Base-by-base conservation (phyloP, 345 rosid genomes). In the Gossypium bickii region DNA sequence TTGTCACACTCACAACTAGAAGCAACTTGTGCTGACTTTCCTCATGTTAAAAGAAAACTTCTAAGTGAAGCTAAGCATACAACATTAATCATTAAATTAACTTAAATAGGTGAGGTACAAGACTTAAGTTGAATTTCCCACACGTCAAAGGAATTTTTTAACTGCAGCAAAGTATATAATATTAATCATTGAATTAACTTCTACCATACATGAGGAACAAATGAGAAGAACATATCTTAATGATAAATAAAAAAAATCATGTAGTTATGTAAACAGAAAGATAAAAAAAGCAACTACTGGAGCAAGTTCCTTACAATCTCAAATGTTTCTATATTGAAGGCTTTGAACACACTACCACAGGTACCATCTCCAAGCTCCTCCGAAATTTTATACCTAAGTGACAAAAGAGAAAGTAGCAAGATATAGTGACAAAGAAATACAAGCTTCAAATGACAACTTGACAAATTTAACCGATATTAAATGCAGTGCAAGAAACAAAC, bases 311-410 rank as follows among this genome's bases (percentile, higher is more conserved):
- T 80, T 84, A 93, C 97, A 79, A 80, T 88, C 83, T 94, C 97
- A 75, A 77, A 80, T 16, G 97, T 87, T 80, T 89, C 94, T 38
- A 74, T 80, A 81, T 89, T 90, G 72, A 92, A 75, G 72, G 97
- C 98, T 78, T 88, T 92, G 83, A 86, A 94, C 53, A 94, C 98
- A 75, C 91, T 78, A 81, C 97, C 98, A 78, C 98, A 94, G 18
- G 98, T 90, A 85, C 98, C 98, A 85, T 92, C 91, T 72, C 98
- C 98, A 74, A 94, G 91, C 88, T 94, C 97, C 83, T 89, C 92
- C 66, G 84, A 84, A 80, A 94, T 79, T 86, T 80, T 89, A 80
- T 90, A 94, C 83, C 97, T 94, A 84, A 52, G 68, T 52, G 27
- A 64, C 52, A 72, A 72, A 62, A 52, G 41, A 24, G 10, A 44